These are phyloP conservation scores for Pseudomonodictys pantanalensis DNA, from an alignment of 495 filamentous ascomycete species.

Conservation along the genomic window DNA sequence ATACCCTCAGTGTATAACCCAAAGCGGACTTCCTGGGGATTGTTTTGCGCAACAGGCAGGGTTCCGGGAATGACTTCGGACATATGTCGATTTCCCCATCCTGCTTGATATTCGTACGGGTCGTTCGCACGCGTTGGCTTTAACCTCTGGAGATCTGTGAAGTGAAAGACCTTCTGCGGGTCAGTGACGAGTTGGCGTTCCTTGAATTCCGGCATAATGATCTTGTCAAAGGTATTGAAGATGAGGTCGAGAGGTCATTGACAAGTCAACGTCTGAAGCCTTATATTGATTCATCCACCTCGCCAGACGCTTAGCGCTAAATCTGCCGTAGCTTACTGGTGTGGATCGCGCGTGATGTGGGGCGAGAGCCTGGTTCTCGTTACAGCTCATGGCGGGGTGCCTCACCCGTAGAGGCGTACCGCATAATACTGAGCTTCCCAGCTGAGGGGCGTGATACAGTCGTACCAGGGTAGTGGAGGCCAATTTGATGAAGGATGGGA, in stretches of 20 bases:
- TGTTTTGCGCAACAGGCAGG: slow-evolving; percentile 46
- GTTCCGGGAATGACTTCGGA: slow-evolving; percentile 48
- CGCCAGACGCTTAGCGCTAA: slow-evolving; percentile 13
- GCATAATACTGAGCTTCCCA: slow-evolving; percentile 6
- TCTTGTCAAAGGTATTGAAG: not conserved
- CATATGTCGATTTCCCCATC: slow-evolving; percentile 45
- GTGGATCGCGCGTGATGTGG: slow-evolving; percentile 32
- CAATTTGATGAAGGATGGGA: slow-evolving; percentile 19
- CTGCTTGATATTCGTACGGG: slow-evolving; percentile 45
- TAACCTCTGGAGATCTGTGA: slow-evolving; percentile 45
- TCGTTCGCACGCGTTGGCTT: slow-evolving; percentile 48
- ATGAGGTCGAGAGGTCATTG: slow-evolving; percentile 3
- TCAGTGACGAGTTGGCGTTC: slow-evolving; percentile 39
- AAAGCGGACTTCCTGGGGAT: slow-evolving; percentile 43
- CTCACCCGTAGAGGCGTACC: slow-evolving; percentile 6
- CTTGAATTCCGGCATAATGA: slow-evolving; percentile 32
- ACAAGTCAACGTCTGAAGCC: slow-evolving; percentile 14
- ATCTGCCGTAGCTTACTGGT: slow-evolving; percentile 31
- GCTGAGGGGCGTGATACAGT: not conserved
- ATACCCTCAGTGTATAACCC: slow-evolving; percentile 38
- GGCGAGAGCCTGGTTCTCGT: slow-evolving; percentile 18
- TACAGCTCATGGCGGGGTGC: slow-evolving; percentile 25
- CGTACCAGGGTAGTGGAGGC: slow-evolving; percentile 18
- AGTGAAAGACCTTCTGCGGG: slow-evolving; percentile 47
- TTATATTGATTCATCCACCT: slow-evolving; percentile 31